Base-by-base conservation (phyloP, 2,329 filamentous ascomycete genomes). In the Diaporthe ampelina region DNA sequence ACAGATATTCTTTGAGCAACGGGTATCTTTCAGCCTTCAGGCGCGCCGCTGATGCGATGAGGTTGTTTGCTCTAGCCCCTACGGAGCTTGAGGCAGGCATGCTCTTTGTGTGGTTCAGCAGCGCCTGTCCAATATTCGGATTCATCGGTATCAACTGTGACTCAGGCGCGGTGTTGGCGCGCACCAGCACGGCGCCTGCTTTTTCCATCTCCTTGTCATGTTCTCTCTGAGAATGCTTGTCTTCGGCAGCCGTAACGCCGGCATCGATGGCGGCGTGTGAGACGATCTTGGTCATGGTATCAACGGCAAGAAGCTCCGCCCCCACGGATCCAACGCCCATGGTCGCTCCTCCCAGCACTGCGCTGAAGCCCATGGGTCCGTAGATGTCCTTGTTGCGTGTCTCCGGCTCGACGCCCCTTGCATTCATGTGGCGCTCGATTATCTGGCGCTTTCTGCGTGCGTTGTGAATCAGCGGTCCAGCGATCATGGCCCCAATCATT, bases 371-470 rank as follows among this genome's bases (percentile, higher is more conserved):
- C n/a, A 59, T 57, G 13, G 69, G 69, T 0, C 69, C 56, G 56
- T 59, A 59, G 29, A 59, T 61, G 13, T 71, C 69, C 52, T 59
- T 71, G 32, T 61, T 61, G 24, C 54, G 69, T 9, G 69, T 71
- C 24, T 71, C 69, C 2, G 54, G 69, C 26, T 15, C 29, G 19
- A 48, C 15, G 8, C 69, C 69, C 35, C 11, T 32, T 21, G 37
- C 15, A 15, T 24, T 59, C 1, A 86, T 80, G 29, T 84, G 82
- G 7, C 76, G 78, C 71, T 85, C 83, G 69, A 86, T 84, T 0
- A 86, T 85, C 26, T 83, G 82, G 7, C 84, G 79, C 73, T 86
- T 85, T 75, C 83, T 85, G 1, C 84, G 79, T 1, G 84, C 84
- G 76, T 86, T 85, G 70, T 84, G 83, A 5, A 86, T 82, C 0